phyloP scores from a whole-genome alignment of 2,329 filamentous ascomycete genomes.

The Teratosphaeria zuluensis region DNA sequence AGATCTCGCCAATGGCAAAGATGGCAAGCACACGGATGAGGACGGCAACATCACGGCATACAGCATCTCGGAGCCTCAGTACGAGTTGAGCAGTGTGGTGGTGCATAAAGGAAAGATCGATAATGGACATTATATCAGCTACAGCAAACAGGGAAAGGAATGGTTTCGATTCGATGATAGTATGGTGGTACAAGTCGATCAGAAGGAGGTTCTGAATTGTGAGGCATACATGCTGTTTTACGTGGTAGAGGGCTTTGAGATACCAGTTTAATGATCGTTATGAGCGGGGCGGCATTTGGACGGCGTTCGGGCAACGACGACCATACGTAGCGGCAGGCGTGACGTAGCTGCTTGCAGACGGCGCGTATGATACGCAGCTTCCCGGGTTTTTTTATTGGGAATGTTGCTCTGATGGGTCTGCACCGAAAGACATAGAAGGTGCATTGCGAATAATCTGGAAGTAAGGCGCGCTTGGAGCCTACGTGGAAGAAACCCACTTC shows the following conservation, averaged over 20 bases:
- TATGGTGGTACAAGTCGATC: conserved; percentile 72
- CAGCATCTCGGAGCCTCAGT: conserved; percentile 46
- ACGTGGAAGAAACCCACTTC: no score
- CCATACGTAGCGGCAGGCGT: background rate
- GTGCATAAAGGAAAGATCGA: conserved; percentile 91
- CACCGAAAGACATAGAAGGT: no score
- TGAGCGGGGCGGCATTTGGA: background rate
- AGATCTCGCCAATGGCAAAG: conserved; percentile 33
- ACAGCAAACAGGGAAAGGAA: conserved; percentile 67
- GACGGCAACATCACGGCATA: conserved; percentile 2
- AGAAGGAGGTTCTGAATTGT: conserved; percentile 74
- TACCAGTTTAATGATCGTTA: background rate
- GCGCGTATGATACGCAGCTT: no score
- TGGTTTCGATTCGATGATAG: conserved; percentile 98
- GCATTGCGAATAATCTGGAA: no score
- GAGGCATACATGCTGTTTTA: conserved; percentile 92
- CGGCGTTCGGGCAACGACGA: background rate
- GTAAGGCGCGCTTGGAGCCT: no score
- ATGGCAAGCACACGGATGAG: conserved; percentile 6
- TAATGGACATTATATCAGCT: conserved; percentile 86
- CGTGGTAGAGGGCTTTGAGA: conserved; percentile 17
- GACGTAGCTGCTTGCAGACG: background rate
- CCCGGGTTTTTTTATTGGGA: no score
- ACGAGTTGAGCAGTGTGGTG: conserved; percentile 81
- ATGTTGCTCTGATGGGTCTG: no score